Evolutionary conservation across 2,329 filamentous ascomycete species (phyloP), one percentile per base, ranked within the genome.

Genomic region (Chaetomiaceae sp.): DNA sequence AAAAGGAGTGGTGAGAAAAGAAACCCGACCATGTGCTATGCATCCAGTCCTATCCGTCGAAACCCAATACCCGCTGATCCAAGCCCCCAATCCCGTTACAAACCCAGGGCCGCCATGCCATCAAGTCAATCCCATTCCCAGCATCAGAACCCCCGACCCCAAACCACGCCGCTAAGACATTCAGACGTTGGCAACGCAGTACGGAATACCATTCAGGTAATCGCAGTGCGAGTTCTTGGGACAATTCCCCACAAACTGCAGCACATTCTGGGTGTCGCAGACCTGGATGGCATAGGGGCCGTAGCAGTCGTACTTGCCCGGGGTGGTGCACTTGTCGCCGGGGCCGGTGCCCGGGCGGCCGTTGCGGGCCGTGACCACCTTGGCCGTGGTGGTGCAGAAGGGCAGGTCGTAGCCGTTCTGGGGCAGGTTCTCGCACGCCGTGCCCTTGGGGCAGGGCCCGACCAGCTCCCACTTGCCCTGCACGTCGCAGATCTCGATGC

Each of bases 401-500:
- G 63, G 63, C 17, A 65, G 59, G 11, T 54, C 52, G 33, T 31
- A 59, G 45, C 59, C 60, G 62, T 64, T 62, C 55, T 61, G 58
- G 7, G 57, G 49, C 27, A 65, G 61, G 50, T 64, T 14, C 40
- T 55, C 39, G 61, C 63, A 65, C 5, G 51, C 7, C 14, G 60
- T 64, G 43, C 56, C 58, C n/a, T 44, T 23, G n/a, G 60, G 63
- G 63, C 63, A 65, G 39, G 51, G 38, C 38, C 63, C 63, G 22
- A 64, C 63, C 5, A 62, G 57, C 55, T 60, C 49, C 61, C 63
- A 65, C 15, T 51, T 17, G 54, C 52, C 53, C 0, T 36, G 3
- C n/a, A 64, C 36, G 59, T 63, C 29, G 57, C 63, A 65, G 54
- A 65, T 55, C 56, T 64, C 54, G 54, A 65, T 64, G 49, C 60